phyloP scores from a whole-genome alignment of 2,329 filamentous ascomycete genomes.

The Cryoendolithus antarcticus region DNA sequence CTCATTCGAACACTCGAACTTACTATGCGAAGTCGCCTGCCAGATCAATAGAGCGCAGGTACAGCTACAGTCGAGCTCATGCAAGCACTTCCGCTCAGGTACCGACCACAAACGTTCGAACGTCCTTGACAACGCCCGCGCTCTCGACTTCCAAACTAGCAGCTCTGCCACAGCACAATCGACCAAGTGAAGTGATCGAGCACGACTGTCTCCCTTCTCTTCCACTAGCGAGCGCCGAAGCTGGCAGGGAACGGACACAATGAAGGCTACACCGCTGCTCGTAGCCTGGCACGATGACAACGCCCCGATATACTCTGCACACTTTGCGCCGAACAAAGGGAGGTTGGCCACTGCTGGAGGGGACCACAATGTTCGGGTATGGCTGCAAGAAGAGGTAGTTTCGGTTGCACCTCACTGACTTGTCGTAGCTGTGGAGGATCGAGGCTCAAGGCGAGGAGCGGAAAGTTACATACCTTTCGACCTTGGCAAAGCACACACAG shows the following conservation, averaged over 20 bases:
- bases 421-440: slow-evolving; percentile 71
- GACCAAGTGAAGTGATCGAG: too few species aligned
- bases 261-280: slow-evolving; percentile 94
- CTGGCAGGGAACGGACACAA: slow-evolving; percentile 27
- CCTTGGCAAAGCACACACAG: slow-evolving; percentile 85
- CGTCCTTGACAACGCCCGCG: too few species aligned
- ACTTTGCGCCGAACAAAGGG: slow-evolving; percentile 88
- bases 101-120: too few species aligned
- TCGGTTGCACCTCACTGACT: slow-evolving; percentile 3
- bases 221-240: too few species aligned
- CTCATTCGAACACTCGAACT: too few species aligned
- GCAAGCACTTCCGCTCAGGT: too few species aligned
- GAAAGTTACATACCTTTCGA: slow-evolving; percentile 83
- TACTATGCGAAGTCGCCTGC: too few species aligned
- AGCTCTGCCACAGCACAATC: too few species aligned
- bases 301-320: slow-evolving; percentile 89
- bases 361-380: slow-evolving; percentile 88
- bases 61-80: too few species aligned
- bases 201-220: too few species aligned
- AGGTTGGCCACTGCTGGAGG: slow-evolving; percentile 87
- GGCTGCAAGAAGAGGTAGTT: background rate
- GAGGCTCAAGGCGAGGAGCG: slow-evolving; percentile 74
- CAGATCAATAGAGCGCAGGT: too few species aligned
- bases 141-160: too few species aligned
- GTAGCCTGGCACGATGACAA: slow-evolving; percentile 99